These are phyloP conservation scores for Cladosporium sp. DNA, from an alignment of 2,329 filamentous ascomycete species.

Conservation along the genomic window DNA sequence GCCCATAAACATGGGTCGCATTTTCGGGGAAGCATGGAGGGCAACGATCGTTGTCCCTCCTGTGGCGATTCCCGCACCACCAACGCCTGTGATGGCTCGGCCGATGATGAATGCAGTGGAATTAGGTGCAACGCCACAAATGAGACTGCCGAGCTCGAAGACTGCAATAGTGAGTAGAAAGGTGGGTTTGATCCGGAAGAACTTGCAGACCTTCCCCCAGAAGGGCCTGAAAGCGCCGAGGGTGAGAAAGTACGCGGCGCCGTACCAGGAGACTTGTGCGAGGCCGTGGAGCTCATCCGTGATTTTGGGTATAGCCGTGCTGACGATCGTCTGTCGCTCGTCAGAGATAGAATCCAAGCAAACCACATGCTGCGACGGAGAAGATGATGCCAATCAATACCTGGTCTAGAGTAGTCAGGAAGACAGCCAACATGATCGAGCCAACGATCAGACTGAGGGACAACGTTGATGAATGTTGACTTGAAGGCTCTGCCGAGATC, in stretches of 20 bases:
- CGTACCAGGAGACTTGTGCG: constrained; percentile 43
- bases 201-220: constrained; percentile 44
- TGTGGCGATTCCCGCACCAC: constrained; percentile 45
- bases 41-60: constrained; percentile 45
- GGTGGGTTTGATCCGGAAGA: constrained; percentile 40
- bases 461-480: too few species aligned
- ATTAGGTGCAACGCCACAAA: constrained; percentile 47
- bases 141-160: constrained; percentile 47
- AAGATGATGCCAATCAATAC: too few species aligned
- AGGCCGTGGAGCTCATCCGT: constrained; percentile 43
- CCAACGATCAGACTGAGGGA: too few species aligned
- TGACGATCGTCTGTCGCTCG: constrained; percentile 39
- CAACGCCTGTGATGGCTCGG: constrained; percentile 45
- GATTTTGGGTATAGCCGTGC: constrained; percentile 43
- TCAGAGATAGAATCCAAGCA: constrained; percentile 25
- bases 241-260: constrained; percentile 41
- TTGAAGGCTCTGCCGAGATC: too few species aligned
- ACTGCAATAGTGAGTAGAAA: constrained; percentile 40
- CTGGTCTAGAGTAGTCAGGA: too few species aligned
- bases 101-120: constrained; percentile 47
- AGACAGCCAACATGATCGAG: too few species aligned
- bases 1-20: constrained; percentile 45
- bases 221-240: constrained; percentile 37
- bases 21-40: constrained; percentile 38
- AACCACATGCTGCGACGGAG: too few species aligned